Conservation (phyloP, 305 asterid species). For the Salvia sclarea region DNA sequence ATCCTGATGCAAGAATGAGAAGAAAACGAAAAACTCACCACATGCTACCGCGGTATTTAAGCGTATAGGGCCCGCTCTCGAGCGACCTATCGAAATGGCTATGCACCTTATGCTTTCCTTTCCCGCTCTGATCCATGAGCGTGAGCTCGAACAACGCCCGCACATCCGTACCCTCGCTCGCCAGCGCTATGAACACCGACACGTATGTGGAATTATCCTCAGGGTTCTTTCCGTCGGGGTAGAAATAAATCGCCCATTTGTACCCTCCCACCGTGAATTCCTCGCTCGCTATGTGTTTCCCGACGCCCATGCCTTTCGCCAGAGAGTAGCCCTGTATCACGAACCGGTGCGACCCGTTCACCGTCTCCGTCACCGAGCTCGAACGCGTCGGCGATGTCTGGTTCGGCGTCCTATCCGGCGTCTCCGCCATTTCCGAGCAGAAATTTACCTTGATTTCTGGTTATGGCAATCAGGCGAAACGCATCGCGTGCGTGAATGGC, state of each 20-base stretch:
- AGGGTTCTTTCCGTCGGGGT: conserved; percentile 85
- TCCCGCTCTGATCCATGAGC: conserved; percentile 86
- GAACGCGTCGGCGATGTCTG: conserved; percentile 67
- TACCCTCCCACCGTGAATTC: conserved; percentile 85
- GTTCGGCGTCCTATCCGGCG: conserved; percentile 34
- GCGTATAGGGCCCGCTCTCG: conserved; percentile 85
- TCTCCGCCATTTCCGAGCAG: conserved; percentile 38
- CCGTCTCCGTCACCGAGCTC: conserved; percentile 71
- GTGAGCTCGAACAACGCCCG: conserved; percentile 89
- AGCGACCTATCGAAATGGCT: conserved; percentile 87
- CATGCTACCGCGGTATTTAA: conserved; percentile 85
- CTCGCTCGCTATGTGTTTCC: conserved; percentile 87
- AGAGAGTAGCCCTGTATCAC: conserved; percentile 81
- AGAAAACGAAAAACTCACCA: conserved; percentile 46
- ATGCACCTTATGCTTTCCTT: conserved; percentile 84
- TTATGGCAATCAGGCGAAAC: background rate
- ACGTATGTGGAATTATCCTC: conserved; percentile 85
- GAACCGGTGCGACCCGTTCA: conserved; percentile 80
- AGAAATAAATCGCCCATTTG: conserved; percentile 90
- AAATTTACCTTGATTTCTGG: background rate
- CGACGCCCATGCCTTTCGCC: conserved; percentile 87
- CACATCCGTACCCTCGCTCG: conserved; percentile 89
- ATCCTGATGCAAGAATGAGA: background rate
- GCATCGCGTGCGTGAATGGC: conserved; percentile 1
- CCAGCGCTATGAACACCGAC: conserved; percentile 78